Evolutionary conservation across 2,329 filamentous ascomycete genomes (phyloP).

Genomic region (Sporothrix globosa): DNA sequence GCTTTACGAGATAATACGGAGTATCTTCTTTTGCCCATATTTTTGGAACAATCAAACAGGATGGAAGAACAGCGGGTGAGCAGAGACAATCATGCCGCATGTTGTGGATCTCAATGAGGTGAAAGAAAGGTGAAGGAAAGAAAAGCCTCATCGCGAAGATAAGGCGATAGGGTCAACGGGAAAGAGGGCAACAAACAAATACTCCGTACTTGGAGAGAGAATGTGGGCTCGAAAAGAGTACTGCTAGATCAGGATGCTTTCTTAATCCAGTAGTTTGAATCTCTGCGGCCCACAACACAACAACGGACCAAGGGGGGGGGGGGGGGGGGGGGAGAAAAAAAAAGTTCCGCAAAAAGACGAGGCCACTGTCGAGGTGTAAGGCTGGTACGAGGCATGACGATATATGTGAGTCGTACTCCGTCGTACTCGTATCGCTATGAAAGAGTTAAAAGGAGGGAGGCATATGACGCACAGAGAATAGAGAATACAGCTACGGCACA

Average conservation of each 20-base stretch:
- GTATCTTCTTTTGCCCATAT: not conserved
- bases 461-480: not conserved
- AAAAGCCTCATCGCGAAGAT: not conserved
- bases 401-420: not conserved
- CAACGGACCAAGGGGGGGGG: too few species aligned
- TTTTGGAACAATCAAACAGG: not conserved
- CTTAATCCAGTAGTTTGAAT: not conserved
- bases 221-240: not conserved
- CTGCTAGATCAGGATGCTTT: not conserved
- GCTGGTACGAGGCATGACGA: too few species aligned
- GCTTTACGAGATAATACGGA: not conserved
- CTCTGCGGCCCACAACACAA: not conserved
- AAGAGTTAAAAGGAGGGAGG: not conserved
- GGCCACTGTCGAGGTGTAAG: too few species aligned
- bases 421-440: not conserved
- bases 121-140: not conserved
- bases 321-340: too few species aligned
- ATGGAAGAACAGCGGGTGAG: not conserved
- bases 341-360: too few species aligned
- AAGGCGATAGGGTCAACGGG: not conserved
- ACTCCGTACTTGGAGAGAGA: not conserved
- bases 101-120: conserved; percentile 15
- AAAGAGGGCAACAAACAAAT: conserved; percentile 7
- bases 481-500: too few species aligned
- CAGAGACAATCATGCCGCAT: conserved; percentile 1